Percentiles rank a stretch among this genome's conserved stretches.
phyloP scores from a whole-genome alignment of 768 basidiomycete species.

The Pleurotus tuber-regium region DNA sequence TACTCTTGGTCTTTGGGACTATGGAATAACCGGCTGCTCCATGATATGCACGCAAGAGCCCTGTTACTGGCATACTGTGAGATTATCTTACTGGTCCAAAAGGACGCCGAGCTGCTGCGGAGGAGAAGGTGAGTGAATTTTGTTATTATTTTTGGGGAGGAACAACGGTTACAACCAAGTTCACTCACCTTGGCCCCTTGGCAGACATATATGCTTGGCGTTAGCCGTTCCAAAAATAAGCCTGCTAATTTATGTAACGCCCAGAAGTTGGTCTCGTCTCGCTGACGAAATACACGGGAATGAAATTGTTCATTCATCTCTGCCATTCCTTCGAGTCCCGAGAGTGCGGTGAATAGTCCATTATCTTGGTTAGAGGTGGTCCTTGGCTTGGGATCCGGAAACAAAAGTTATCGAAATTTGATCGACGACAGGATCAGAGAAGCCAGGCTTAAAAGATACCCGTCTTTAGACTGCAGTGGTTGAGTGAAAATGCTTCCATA shows the following conservation, averaged over 20 bases:
- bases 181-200: slow-evolving; percentile 2
- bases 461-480: neutral
- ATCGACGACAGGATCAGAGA: neutral
- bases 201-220: too few relatives aligned
- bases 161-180: neutral
- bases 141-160: neutral
- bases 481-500: neutral
- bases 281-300: too few relatives aligned
- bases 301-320: too few relatives aligned
- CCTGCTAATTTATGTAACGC: too few relatives aligned
- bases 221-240: too few relatives aligned
- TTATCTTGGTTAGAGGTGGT: too few relatives aligned
- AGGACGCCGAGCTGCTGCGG: neutral
- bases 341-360: too few relatives aligned
- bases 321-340: too few relatives aligned
- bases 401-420: neutral
- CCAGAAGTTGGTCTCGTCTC: too few relatives aligned
- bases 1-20: neutral
- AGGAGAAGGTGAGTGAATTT: neutral
- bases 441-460: neutral
- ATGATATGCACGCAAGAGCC: neutral
- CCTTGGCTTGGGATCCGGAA: neutral
- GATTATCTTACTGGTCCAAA: neutral
- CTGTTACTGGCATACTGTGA: neutral
- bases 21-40: neutral